Conservation (phyloP, 371 early-diverging fungal species). For the Massospora cicadina region DNA sequence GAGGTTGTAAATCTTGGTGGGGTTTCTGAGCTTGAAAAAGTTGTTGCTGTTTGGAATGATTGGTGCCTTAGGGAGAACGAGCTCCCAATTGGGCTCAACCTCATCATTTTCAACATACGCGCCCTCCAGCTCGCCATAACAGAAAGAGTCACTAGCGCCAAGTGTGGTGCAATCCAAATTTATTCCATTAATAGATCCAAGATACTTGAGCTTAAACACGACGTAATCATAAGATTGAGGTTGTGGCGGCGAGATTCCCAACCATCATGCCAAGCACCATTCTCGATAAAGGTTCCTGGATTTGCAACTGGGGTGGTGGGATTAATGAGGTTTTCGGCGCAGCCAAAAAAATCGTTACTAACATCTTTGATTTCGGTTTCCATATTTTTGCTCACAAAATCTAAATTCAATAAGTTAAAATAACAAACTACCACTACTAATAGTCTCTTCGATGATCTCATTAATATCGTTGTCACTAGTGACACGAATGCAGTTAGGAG, state of each 20-base stretch:
- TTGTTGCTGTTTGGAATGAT: neutral
- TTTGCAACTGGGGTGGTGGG: constrained; percentile 41
- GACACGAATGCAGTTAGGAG: neutral
- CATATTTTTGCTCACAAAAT: constrained; percentile 44
- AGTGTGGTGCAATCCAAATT: neutral
- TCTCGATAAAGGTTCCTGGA: constrained; percentile 29
- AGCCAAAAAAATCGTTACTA: constrained; percentile 72
- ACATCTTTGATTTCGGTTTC: constrained; percentile 47
- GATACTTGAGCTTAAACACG: neutral
- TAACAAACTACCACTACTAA: neutral
- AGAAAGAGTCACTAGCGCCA: neutral
- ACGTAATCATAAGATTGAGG: constrained; percentile 48
- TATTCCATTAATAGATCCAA: neutral
- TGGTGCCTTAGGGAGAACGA: neutral
- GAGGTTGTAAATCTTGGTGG: constrained; percentile 24
- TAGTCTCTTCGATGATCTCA: neutral
- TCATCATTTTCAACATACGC: neutral
- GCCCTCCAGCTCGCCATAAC: neutral
- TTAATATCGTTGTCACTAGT: neutral
- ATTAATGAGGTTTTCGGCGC: constrained; percentile 55
- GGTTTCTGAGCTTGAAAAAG: neutral
- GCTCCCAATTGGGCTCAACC: neutral
- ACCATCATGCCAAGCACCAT: constrained; percentile 61
- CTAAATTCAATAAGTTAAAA: constrained; percentile 17
- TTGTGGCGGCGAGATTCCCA: constrained; percentile 84